A percentile compares a stretch with the other conserved stretches of the same genome.
These are phyloP conservation scores for Abrus pulchellus DNA, from an alignment of 306 rosid species.

Conservation along the genomic window DNA sequence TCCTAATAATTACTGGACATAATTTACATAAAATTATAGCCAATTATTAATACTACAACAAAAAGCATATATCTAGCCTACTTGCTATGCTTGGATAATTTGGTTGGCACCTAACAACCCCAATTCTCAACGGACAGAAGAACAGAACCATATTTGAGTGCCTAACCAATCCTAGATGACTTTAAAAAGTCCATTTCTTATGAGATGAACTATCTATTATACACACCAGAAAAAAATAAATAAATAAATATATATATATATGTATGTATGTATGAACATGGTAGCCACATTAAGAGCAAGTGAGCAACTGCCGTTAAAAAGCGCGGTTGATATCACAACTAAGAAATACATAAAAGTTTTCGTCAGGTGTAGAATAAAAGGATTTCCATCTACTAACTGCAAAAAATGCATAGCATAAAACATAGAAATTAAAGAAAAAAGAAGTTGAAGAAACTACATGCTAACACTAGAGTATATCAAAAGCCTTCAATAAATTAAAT, in stretches of 20 bases:
- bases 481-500: constrained; percentile 33
- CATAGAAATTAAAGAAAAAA: constrained; percentile 2
- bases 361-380: too few species aligned
- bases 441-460: constrained; percentile 27
- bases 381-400: background rate
- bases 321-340: background rate
- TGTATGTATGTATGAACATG: background rate
- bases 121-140: background rate
- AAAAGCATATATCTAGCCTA: constrained; percentile 5
- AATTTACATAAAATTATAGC: constrained; percentile 1
- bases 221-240: background rate
- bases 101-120: constrained; percentile 5
- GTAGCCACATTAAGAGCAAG: background rate
- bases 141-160: background rate
- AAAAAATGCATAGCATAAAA: background rate
- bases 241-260: too few species aligned
- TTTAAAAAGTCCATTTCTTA: background rate
- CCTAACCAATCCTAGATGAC: background rate
- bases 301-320: background rate
- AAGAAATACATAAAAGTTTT: background rate
- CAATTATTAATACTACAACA: background rate
- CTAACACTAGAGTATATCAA: constrained; percentile 16
- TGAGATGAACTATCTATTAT: constrained; percentile 18
- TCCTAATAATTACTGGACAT: background rate
- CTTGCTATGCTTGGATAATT: background rate